Percentiles rank a stretch among this genome's conserved stretches.
Conservation (phyloP, 106 monocot genomes). For the Dendrobium huoshanense region DNA sequence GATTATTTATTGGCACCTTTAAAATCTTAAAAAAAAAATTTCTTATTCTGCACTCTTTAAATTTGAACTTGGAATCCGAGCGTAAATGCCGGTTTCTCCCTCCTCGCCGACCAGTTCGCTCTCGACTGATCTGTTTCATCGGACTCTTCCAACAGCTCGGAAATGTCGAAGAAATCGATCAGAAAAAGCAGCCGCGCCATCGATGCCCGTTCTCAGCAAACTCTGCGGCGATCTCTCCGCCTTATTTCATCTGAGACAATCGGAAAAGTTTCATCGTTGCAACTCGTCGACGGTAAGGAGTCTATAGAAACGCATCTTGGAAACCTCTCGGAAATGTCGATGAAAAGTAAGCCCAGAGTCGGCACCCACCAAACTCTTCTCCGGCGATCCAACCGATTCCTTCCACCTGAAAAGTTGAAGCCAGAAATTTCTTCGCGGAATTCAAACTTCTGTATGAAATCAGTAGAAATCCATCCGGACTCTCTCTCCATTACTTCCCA, state of each 20-base stretch:
- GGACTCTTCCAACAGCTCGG: neutral
- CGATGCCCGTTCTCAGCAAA: neutral
- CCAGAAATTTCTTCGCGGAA: neutral
- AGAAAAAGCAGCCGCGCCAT: neutral
- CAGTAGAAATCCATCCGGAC: constrained; percentile 2
- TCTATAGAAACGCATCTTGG: neutral
- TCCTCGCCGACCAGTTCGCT: neutral
- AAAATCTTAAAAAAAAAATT: too few relatives aligned
- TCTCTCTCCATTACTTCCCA: neutral
- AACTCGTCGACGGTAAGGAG: neutral
- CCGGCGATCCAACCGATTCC: constrained; percentile 14
- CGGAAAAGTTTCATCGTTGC: neutral
- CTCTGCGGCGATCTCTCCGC: constrained; percentile 21
- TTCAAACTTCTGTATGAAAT: neutral
- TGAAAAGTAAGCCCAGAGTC: neutral
- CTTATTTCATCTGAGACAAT: constrained; percentile 1
- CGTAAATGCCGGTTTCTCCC: neutral
- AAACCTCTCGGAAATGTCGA: neutral
- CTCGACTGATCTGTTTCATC: neutral
- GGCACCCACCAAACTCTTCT: neutral
- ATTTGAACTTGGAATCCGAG: too few relatives aligned
- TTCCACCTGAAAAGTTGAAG: neutral
- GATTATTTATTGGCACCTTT: too few relatives aligned
- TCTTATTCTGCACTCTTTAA: too few relatives aligned
- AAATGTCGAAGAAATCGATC: neutral